Evolutionary conservation across 2,329 filamentous ascomycete genomes (phyloP).

Genomic region (Arthrobotrys sphaeroides): DNA sequence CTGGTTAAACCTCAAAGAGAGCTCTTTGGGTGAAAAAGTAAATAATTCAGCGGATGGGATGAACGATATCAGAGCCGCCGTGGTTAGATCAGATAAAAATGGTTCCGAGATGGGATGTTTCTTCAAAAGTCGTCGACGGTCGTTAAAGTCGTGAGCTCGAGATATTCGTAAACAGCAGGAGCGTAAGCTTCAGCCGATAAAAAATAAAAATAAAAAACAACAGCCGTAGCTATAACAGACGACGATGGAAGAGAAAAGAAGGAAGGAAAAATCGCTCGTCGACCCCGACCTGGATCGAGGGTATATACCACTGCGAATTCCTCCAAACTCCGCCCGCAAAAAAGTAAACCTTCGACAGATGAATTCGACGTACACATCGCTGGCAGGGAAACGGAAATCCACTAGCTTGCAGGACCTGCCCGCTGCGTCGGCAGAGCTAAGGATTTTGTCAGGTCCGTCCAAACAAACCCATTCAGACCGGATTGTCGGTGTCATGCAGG

Average conservation of each 20-base stretch:
- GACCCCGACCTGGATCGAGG: conserved; percentile 7
- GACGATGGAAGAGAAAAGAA: not conserved
- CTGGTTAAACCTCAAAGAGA: conserved; percentile 24
- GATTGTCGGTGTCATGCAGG: conserved; percentile 20
- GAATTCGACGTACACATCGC: conserved; percentile 10
- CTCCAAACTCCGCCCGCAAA: conserved; percentile 10
- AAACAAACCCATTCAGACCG: conserved; percentile 6
- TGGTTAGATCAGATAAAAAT: not conserved
- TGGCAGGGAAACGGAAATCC: conserved; percentile 29
- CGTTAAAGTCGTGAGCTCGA: not conserved
- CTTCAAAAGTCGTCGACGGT: not conserved
- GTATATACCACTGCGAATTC: conserved; percentile 28
- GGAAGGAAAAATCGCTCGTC: conserved; percentile 40
- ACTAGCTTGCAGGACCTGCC: not conserved
- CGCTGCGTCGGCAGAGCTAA: too few species aligned
- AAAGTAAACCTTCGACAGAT: conserved; percentile 18
- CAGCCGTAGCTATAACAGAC: not conserved
- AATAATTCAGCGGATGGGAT: conserved; percentile 12
- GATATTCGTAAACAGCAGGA: conserved; percentile 31
- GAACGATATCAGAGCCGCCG: conserved; percentile 53
- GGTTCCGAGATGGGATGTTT: not conserved
- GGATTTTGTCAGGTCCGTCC: too few species aligned
- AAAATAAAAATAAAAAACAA: too few species aligned
- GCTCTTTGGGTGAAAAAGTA: not conserved
- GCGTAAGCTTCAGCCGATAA: too few species aligned